Base-by-base conservation (phyloP, 2,329 filamentous ascomycete genomes). In the Colletotrichum graminicola region DNA sequence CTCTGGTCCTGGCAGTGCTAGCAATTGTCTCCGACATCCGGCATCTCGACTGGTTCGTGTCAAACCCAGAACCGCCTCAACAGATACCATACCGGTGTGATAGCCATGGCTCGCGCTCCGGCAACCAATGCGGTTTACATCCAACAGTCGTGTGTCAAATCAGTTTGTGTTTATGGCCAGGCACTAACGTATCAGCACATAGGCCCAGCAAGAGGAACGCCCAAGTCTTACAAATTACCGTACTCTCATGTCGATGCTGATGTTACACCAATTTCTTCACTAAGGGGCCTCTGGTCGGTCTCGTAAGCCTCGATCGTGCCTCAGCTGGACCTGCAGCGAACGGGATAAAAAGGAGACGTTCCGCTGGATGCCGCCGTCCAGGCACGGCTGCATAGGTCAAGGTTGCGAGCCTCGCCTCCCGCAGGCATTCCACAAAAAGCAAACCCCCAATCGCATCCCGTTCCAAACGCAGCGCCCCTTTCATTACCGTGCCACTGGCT, bases 111-210 rank as follows among this genome's bases (percentile, higher is more conserved):
- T 45, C 43, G 34, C 52, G 67, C 43, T 5, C 36, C 43, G 51
- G 51, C 41, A 62, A 54, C 34, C 56, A 67, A 59, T 60, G 67
- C 57, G 36, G 29, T 16, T 26, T 51, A 52, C 29, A 59, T 62
- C 57, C 63, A 51, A 67, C 51, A 43, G 57, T 71, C 51, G 65
- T 43, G 43, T 67, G 64, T 62, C 63, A 39, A 32, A 23, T 52
- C 47, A 34, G 63, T 14, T 23, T 41, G 66, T 29, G 26, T 54
- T 39, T 26, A 60, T 16, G 26, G 56, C 39, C 41, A 21, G 26
- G 14, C 41, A 43, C 10, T 18, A 8, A 12, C 29, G 29, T 29
- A 45, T 18, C 41, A 23, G 57, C 43, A 36, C 32, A 16, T 34
- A 26, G 16, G 39, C 14, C n/a, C 56, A 7, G 26, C 26, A 14